phyloP scores from a whole-genome alignment of 108 stramenopile species.

The Nitzschia sp. region DNA sequence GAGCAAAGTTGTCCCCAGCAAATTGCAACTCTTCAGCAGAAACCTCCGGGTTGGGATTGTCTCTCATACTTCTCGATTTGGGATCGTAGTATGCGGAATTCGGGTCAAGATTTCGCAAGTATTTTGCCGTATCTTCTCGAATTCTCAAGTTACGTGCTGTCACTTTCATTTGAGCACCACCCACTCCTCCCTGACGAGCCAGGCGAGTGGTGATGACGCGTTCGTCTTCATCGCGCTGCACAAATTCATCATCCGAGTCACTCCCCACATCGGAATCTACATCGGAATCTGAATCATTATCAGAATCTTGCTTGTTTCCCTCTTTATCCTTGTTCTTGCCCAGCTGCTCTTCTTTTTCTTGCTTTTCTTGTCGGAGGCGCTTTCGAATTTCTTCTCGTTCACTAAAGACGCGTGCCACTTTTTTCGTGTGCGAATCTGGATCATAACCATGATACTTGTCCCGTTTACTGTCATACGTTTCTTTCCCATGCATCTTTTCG shows the following conservation, averaged over 20 bases:
- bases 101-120: constrained; percentile 95
- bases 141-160: constrained; percentile 98
- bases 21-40: constrained; percentile 67
- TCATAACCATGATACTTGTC: constrained; percentile 93
- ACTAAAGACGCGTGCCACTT: constrained; percentile 53
- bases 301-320: constrained; percentile 20
- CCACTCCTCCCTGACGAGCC: constrained; percentile 97
- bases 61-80: constrained; percentile 95
- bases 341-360: constrained; percentile 22
- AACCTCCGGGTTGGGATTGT: constrained; percentile 93
- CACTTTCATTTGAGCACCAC: constrained; percentile 98
- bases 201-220: constrained; percentile 90
- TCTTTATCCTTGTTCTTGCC: constrained; percentile 37
- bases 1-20: constrained; percentile 96
- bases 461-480: constrained; percentile 89
- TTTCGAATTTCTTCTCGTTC: constrained; percentile 70
- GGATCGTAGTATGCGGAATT: constrained; percentile 96
- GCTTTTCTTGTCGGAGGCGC: constrained; percentile 45
- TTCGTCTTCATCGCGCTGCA: constrained; percentile 81
- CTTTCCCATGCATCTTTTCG: constrained; percentile 58
- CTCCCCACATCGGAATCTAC: constrained; percentile 80
- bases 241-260: constrained; percentile 81
- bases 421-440: constrained; percentile 58
- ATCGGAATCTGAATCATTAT: constrained; percentile 77
- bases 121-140: constrained; percentile 99